Conservation (phyloP, 371 early-diverging fungal genomes). For the Mortierella sp. region DNA sequence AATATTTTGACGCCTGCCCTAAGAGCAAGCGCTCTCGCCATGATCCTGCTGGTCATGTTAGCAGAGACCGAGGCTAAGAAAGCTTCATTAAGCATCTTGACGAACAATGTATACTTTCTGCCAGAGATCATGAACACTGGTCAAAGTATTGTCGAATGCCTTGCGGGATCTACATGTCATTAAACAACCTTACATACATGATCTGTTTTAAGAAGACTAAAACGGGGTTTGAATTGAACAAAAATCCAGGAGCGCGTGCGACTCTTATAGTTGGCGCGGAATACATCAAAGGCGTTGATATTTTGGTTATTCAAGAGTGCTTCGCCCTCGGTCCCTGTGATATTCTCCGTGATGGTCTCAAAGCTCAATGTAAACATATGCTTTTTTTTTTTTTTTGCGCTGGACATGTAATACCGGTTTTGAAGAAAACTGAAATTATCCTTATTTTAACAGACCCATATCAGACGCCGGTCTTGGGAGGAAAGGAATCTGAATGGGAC, state of each 20-base stretch:
- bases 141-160: too few relatives aligned
- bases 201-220: too few relatives aligned
- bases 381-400: neutral
- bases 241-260: slow-evolving; percentile 23
- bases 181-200: too few relatives aligned
- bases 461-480: slow-evolving; percentile 38
- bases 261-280: slow-evolving; percentile 26
- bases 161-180: too few relatives aligned
- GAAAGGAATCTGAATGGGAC: slow-evolving; percentile 44
- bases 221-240: too few relatives aligned
- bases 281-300: slow-evolving; percentile 43
- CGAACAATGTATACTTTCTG: slow-evolving; percentile 45
- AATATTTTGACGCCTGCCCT: too few relatives aligned
- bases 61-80: too few relatives aligned
- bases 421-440: too few relatives aligned
- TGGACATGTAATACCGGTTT: too few relatives aligned
- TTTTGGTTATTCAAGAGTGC: slow-evolving; percentile 42
- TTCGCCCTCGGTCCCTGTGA: slow-evolving; percentile 28
- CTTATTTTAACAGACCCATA: slow-evolving; percentile 50
- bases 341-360: slow-evolving; percentile 18
- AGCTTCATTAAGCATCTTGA: slow-evolving; percentile 40
- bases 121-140: slow-evolving; percentile 28
- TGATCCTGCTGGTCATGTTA: too few relatives aligned
- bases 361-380: slow-evolving; percentile 37
- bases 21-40: too few relatives aligned